These are phyloP conservation scores for Schwanniomyces sp. DNA, from an alignment of 805 yeast genomes.

Conservation along the genomic window DNA sequence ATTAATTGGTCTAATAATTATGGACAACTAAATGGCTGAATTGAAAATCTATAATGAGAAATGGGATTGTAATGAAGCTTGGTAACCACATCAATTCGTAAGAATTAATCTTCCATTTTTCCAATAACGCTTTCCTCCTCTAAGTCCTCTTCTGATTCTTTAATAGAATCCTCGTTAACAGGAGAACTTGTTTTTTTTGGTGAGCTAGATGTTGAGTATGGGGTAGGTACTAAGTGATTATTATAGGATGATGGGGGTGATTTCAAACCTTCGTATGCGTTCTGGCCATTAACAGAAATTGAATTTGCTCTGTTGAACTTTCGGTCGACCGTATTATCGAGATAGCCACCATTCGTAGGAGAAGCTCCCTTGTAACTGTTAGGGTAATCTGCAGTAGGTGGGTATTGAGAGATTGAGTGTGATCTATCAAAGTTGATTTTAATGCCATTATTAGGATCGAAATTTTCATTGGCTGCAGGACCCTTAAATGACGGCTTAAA, in stretches of 20 bases:
- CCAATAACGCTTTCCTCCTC: conserved; percentile 36
- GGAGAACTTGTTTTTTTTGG: conserved; percentile 3
- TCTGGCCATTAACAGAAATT: conserved; percentile 5
- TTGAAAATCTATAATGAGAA: neutral
- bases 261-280: conserved; percentile 9
- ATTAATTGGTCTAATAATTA: neutral
- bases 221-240: neutral
- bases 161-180: conserved; percentile 1
- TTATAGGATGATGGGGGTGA: conserved; percentile 16
- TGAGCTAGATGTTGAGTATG: conserved; percentile 1
- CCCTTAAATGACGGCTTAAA: conserved; percentile 8
- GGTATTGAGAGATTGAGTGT: conserved; percentile 45
- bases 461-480: neutral
- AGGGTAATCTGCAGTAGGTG: conserved; percentile 31
- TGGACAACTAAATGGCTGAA: neutral
- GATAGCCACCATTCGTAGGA: conserved; percentile 27
- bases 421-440: conserved; percentile 23
- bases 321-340: conserved; percentile 20
- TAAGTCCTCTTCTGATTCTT: conserved; percentile 2
- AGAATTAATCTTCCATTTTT: conserved; percentile 25
- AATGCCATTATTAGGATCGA: neutral
- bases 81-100: neutral
- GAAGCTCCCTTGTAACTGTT: conserved; percentile 9
- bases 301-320: conserved; percentile 9
- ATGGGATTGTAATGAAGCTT: neutral